Percentiles rank a stretch among this genome's conserved stretches.
Evolutionary conservation across 208 protist genomes (phyloP).

Genomic region (Wallacemonas sp.): DNA sequence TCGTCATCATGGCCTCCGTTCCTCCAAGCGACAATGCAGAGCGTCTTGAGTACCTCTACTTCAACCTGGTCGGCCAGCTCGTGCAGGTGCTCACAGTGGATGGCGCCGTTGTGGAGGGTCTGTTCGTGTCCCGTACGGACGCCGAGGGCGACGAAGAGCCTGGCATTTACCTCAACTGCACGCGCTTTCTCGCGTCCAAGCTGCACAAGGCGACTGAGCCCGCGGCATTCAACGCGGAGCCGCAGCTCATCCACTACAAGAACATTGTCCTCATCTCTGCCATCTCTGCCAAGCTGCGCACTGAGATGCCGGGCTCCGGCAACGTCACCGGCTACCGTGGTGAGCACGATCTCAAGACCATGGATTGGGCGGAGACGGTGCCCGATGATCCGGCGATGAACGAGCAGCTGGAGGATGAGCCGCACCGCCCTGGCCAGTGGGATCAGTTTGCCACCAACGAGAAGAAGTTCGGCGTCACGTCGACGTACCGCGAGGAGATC

Average conservation of each 20-base stretch:
- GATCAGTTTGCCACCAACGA: conserved; percentile 91
- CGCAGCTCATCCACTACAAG: conserved; percentile 54
- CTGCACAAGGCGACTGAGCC: conserved; percentile 54
- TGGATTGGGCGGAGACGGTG: conserved; percentile 73
- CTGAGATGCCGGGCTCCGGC: conserved; percentile 60
- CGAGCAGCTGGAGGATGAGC: conserved; percentile 66
- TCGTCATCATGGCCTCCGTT: conserved; percentile 25
- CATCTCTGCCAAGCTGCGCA: conserved; percentile 63
- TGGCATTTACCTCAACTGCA: conserved; percentile 70
- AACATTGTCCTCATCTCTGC: conserved; percentile 84
- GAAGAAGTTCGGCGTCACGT: conserved; percentile 68
- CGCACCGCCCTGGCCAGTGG: conserved; percentile 64
- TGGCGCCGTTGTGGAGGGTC: conserved; percentile 69
- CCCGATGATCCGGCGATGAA: conserved; percentile 23
- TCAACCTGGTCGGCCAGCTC: conserved; percentile 87
- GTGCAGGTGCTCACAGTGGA: conserved; percentile 80
- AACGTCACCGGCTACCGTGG: conserved; percentile 46
- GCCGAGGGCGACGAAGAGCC: conserved; percentile 47
- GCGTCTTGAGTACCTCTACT: conserved; percentile 87
- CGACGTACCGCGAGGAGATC: conserved; percentile 84
- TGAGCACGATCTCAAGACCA: conserved; percentile 62
- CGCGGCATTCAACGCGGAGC: conserved; percentile 37
- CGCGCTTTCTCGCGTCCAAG: conserved; percentile 51
- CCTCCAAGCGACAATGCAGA: conserved; percentile 74
- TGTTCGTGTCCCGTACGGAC: conserved; percentile 87